Evolutionary conservation across 202 grass and related monocot genomes (phyloP).

Genomic region (Zoysia matrella): DNA sequence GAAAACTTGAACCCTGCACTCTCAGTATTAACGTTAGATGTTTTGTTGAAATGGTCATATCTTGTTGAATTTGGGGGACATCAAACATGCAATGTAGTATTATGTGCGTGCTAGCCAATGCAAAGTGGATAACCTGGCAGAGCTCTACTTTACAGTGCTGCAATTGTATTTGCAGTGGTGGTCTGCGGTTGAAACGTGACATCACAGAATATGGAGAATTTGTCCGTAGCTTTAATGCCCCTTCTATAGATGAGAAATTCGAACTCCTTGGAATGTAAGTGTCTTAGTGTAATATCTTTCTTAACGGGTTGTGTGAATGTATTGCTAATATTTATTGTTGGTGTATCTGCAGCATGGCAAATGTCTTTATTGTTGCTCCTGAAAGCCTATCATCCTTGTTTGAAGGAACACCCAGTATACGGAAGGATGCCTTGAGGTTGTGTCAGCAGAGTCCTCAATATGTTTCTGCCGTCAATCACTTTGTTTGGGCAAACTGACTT

Average conservation of each 20-base stretch:
- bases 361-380: conserved; percentile 95
- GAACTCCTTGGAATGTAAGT: conserved; percentile 98
- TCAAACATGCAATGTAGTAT: not conserved
- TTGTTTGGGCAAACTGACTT: conserved; percentile 30
- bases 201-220: conserved; percentile 99
- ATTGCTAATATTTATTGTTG: conserved; percentile 21
- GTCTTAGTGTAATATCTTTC: conserved; percentile 9
- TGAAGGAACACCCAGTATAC: conserved; percentile 92
- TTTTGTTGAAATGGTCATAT: conserved; percentile 1
- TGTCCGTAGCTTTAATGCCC: conserved; percentile 93
- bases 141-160: conserved; percentile 24
- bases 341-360: conserved; percentile 77
- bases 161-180: conserved; percentile 71
- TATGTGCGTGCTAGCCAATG: no score
- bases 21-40: not conserved
- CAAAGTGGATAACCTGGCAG: not conserved
- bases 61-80: conserved; percentile 9
- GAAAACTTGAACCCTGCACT: not conserved
- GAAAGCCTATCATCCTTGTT: conserved; percentile 96
- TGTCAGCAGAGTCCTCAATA: not conserved
- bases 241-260: conserved; percentile 97
- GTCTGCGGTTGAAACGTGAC: conserved; percentile 94
- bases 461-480: not conserved
- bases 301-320: not conserved
- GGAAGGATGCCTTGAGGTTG: conserved; percentile 92